A percentile compares a stretch with the other conserved stretches of the same genome.
phyloP scores from a whole-genome alignment of 768 basidiomycete species.

The Pleurotus ostreatus region DNA sequence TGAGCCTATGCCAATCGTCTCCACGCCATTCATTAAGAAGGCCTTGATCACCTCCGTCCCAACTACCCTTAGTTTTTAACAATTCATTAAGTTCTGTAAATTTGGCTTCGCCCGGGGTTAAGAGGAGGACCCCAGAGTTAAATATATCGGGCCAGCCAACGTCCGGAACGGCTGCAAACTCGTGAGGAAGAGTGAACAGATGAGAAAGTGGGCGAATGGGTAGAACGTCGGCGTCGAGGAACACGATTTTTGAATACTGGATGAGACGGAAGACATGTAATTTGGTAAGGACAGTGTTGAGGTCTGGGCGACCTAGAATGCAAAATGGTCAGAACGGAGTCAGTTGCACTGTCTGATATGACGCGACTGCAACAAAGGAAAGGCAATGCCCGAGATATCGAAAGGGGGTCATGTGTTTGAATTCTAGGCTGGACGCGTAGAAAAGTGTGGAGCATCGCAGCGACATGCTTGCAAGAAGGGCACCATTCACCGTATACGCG shows the following conservation, averaged over 20 bases:
- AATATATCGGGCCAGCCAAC: slow-evolving; percentile 99
- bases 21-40: slow-evolving; percentile 94
- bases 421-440: slow-evolving; percentile 9
- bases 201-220: slow-evolving; percentile 86
- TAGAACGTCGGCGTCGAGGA: slow-evolving; percentile 90
- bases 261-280: slow-evolving; percentile 91
- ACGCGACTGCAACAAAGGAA: background rate
- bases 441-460: slow-evolving; percentile 6
- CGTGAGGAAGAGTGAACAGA: slow-evolving; percentile 78
- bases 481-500: too few relatives aligned
- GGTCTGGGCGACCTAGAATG: slow-evolving; percentile 83
- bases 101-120: slow-evolving; percentile 77
- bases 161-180: slow-evolving; percentile 93
- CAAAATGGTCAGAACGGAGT: slow-evolving; percentile 8
- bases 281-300: slow-evolving; percentile 92
- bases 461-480: background rate
- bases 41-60: slow-evolving; percentile 99
- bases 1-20: slow-evolving; percentile 84
- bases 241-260: slow-evolving; percentile 82
- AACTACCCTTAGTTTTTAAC: slow-evolving; percentile 76
- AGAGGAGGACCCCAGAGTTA: slow-evolving; percentile 93
- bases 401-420: background rate
- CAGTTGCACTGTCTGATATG: background rate
- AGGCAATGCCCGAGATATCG: background rate
- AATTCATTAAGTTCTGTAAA: slow-evolving; percentile 72